Evolutionary conservation across 495 filamentous ascomycete genomes (phyloP).

Genomic region (Haplographium delicatum): DNA sequence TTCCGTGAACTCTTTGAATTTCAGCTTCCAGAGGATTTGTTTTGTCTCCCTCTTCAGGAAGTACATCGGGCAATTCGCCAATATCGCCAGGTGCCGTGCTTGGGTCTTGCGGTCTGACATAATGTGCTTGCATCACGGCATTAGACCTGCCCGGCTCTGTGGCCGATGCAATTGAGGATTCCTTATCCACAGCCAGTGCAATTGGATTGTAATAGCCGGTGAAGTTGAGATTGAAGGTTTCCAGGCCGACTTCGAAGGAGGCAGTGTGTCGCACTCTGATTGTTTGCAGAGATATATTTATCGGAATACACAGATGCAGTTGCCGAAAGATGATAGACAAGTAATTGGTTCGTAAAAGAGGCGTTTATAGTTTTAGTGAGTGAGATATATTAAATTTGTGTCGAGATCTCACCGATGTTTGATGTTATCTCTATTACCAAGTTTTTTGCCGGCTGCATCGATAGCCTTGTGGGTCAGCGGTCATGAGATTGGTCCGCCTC

Average conservation of each 20-base stretch:
- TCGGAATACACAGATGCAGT: too few relatives aligned
- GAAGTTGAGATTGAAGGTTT: background rate
- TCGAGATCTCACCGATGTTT: too few relatives aligned
- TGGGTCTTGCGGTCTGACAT: slow-evolving; percentile 64
- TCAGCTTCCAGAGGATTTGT: slow-evolving; percentile 59
- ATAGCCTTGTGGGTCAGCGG: too few relatives aligned
- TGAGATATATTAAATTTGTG: too few relatives aligned
- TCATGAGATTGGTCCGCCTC: too few relatives aligned
- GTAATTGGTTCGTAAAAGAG: too few relatives aligned
- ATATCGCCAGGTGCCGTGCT: slow-evolving; percentile 64
- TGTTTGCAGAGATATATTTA: too few relatives aligned
- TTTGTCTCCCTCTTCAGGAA: slow-evolving; percentile 58
- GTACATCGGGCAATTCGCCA: slow-evolving; percentile 58
- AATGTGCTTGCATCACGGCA: slow-evolving; percentile 58
- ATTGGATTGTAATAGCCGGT: slow-evolving; percentile 20
- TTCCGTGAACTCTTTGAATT: slow-evolving; percentile 28
- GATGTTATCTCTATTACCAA: too few relatives aligned
- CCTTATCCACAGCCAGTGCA: slow-evolving; percentile 57
- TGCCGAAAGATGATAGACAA: too few relatives aligned
- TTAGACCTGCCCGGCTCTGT: slow-evolving; percentile 18
- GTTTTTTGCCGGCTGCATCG: too few relatives aligned
- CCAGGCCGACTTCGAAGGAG: background rate
- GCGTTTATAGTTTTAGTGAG: too few relatives aligned
- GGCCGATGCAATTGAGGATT: slow-evolving; percentile 39
- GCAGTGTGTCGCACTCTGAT: background rate